Base-by-base conservation (phyloP, 2,329 filamentous ascomycete species). In the Scopulariopsis brevicaulis region DNA sequence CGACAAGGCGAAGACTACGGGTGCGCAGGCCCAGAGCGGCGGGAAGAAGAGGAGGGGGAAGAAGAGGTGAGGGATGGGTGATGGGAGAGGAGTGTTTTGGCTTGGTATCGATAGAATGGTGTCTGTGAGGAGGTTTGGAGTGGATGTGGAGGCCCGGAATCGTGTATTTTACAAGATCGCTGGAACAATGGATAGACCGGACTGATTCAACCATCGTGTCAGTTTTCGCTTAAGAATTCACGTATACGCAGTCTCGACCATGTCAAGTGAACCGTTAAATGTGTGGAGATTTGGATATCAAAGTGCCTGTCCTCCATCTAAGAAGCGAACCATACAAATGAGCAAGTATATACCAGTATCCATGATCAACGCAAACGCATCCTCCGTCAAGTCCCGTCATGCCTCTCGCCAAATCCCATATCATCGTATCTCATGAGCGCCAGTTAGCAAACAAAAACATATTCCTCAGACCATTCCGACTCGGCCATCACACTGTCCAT, bases 31-130 rank as follows among this genome's bases (percentile, higher is more conserved):
- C 62, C 69, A 70, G 59, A 68, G 68, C 63, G 77, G 73, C 73
- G 70, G 75, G 57, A 79, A 73, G 71, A 82, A 79, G 72, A 69
- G 78, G 61, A 80, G 75, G 70, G 71, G 70, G 65, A 81, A 77
- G 73, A 82, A 81, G 74, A 77, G 73, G 70, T 81, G 66, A 73
- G 22, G 34, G 8, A 35, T n/a, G 15, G 18, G 15, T 3, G 15
- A 46, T 46, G 40, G 40, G 40, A n/a, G n/a, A n/a, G 40, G 5
- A 4, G 8, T 4, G 40, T 4, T n/a, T 24, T 34, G 43, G 18
- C 25, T 20, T 51, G 55, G 34, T 14, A 34, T 51, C n/a, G n/a
- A 25, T 25, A 28, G 48, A 11, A 11, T 55, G 6, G 6, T 18
- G 53, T 24, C 15, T 8, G 24, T 2, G 48, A 11, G 22, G 34